Base-by-base conservation (phyloP, 352 stramenopile genomes). In the Pythium aphanidermatum region DNA sequence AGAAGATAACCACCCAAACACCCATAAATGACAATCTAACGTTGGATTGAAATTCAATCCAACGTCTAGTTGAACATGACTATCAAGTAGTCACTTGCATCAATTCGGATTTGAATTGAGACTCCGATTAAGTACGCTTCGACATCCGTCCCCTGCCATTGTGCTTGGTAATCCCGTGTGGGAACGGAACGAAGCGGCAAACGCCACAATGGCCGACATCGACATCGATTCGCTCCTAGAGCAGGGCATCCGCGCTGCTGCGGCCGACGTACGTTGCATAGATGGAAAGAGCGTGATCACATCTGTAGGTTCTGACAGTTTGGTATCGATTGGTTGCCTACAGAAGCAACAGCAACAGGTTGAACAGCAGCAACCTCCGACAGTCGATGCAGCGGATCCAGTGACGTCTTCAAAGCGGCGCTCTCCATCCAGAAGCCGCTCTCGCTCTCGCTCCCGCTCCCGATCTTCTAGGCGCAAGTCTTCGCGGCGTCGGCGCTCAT, bases 141-240 rank as follows among this genome's bases (percentile, higher is more conserved):
- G 28, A 33, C 28, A 33, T 33, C 28, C 14, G 28, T 13, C 9
- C 28, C 28, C 9, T 33, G 9, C 9, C 28, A 14, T 33, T 33
- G 28, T 14, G 9, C 14, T 33, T 33, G 28, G 9, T 14, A 14
- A 9, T 14, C 28, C 28, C 28, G 14, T 33, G 9, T 33, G 28
- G 28, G 9, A 13, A 9, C 28, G 8, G n/a, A 12, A 10, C 12
- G 10, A 12, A n/a, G 20, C 30, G n/a, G 28, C 14, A 20, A 11
- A 14, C 21, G 27, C 24, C 23, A 83, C 80, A 68, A 21, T 51
- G 46, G 79, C 77, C 39, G 78, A 88, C 52, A 67, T 84, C 41
- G 81, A 84, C 46, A 92, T 92, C 51, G 78, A 92, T 43, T 83
- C 72, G 55, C 63, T 92, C 53, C 66, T 92, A 43, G 74, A 89